These are phyloP conservation scores for Ceratobasidium sp. DNA, from an alignment of 1,284 basidiomycete species.

Conservation along the genomic window DNA sequence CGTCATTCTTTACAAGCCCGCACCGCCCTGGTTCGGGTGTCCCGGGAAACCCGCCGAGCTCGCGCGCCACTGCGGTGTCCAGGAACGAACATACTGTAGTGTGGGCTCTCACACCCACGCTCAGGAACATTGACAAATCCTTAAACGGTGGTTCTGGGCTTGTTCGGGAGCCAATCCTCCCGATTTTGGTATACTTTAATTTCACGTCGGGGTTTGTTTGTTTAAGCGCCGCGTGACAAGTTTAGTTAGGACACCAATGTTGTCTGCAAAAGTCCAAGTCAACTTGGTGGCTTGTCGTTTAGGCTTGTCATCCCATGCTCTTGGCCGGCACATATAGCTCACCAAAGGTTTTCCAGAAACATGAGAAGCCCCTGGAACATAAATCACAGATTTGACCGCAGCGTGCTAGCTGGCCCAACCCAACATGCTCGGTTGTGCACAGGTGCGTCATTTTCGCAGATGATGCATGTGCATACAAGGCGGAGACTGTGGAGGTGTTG, in stretches of 20 bases:
- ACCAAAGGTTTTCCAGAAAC: constrained; percentile 7
- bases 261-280: neutral
- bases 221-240: neutral
- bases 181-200: no score
- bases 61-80: neutral
- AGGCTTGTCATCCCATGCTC: no score
- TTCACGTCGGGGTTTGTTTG: constrained; percentile 18
- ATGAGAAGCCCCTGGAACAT: neutral
- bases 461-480: neutral
- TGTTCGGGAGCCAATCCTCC: no score
- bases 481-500: neutral
- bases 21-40: no score
- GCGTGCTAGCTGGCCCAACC: neutral
- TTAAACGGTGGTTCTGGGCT: no score
- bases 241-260: neutral
- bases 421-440: constrained; percentile 1
- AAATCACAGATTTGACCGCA: neutral
- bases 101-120: no score
- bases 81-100: no score
- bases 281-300: no score
- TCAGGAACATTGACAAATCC: no score
- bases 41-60: neutral
- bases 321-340: no score
- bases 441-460: constrained; percentile 20
- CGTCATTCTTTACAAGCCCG: no score